Conservation (phyloP, 2,329 filamentous ascomycete genomes). For the Eutypella sp. region DNA sequence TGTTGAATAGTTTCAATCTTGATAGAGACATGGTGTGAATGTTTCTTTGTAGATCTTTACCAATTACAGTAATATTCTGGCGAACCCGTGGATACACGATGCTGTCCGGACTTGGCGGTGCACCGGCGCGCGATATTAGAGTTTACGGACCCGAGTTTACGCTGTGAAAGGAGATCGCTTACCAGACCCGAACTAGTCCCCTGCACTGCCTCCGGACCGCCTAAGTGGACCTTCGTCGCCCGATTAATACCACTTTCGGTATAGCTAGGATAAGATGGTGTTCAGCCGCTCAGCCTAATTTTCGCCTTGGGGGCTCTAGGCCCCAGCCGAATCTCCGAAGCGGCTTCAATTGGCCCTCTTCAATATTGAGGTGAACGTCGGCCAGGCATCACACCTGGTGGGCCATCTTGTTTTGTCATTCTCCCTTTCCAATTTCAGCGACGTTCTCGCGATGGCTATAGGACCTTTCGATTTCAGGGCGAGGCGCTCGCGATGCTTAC, state of each 20-base stretch:
- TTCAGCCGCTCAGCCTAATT: not conserved
- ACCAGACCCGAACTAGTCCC: not conserved
- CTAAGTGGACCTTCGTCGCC: not conserved
- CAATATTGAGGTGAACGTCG: not conserved
- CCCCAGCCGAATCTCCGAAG: not conserved
- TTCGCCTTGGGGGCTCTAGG: not conserved
- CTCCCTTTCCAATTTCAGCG: not conserved
- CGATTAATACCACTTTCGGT: conserved; percentile 3
- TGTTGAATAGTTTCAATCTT: not conserved
- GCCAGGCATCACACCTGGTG: not conserved
- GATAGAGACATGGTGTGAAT: not conserved
- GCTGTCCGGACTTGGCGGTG: not conserved
- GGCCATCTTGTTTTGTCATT: not conserved
- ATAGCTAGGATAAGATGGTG: conserved; percentile 1
- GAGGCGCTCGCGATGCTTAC: conserved; percentile 5
- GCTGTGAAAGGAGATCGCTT: not conserved
- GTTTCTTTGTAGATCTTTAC: not conserved
- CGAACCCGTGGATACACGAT: conserved; percentile 5
- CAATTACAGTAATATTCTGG: not conserved
- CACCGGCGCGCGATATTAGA: not conserved
- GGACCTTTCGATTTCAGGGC: conserved; percentile 5
- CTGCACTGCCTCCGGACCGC: not conserved
- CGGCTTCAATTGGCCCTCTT: not conserved
- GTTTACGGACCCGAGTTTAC: not conserved
- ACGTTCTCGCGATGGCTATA: not conserved